phyloP scores from a whole-genome alignment of 495 filamentous ascomycete species.

The Astrocystis sublimbata region DNA sequence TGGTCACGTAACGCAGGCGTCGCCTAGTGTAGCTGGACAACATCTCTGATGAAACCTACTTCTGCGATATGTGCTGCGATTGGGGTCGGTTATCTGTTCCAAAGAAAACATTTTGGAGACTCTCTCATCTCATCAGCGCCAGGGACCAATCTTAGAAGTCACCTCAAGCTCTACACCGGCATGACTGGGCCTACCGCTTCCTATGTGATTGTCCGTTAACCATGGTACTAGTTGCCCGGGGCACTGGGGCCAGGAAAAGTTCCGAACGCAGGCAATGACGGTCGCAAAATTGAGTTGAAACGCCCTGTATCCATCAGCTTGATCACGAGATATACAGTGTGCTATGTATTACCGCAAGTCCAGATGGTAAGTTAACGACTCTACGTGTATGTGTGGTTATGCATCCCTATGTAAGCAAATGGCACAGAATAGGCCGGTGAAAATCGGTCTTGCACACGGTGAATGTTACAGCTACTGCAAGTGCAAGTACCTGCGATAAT shows the following conservation, averaged over 20 bases:
- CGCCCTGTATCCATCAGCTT: conserved; percentile 8
- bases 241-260: conserved; percentile 11
- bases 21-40: neutral
- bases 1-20: conserved; percentile 5
- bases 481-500: conserved; percentile 1
- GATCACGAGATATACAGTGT: neutral
- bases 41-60: neutral
- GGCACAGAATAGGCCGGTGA: neutral
- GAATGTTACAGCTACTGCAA: neutral
- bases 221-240: conserved; percentile 9
- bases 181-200: neutral
- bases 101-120: conserved; percentile 6
- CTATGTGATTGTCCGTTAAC: conserved; percentile 10
- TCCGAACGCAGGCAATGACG: conserved; percentile 18
- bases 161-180: neutral
- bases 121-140: conserved; percentile 12
- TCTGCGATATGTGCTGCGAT: conserved; percentile 5
- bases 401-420: conserved; percentile 6
- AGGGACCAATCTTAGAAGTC: conserved; percentile 9
- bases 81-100: conserved; percentile 16
- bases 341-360: conserved; percentile 1
- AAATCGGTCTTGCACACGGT: conserved; percentile 1
- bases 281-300: conserved; percentile 3
- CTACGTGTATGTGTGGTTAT: neutral
- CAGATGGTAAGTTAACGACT: too few relatives aligned